Evolutionary conservation across 352 stramenopile genomes (phyloP).

Genomic region (Thalassiosira mediterranea): DNA sequence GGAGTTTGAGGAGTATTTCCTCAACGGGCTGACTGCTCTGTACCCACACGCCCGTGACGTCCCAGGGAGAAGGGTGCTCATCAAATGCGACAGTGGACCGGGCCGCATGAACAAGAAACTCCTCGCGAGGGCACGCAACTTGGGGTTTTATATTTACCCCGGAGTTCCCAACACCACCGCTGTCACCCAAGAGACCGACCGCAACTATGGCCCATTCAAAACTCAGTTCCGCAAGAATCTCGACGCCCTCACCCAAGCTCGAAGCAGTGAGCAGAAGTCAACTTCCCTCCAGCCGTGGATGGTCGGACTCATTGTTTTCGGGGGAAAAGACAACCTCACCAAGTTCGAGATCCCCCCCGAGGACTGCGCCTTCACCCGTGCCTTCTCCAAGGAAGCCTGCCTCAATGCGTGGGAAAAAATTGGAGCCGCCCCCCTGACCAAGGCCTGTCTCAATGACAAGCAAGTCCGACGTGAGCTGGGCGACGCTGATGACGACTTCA

Average conservation of each 20-base stretch:
- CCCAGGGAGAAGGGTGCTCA: slow-evolving; percentile 12
- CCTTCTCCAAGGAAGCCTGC: slow-evolving; percentile 2
- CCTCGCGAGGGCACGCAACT: background rate
- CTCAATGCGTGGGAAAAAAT: slow-evolving; percentile 17
- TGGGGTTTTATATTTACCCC: slow-evolving; percentile 38
- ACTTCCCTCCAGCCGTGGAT: slow-evolving; percentile 15
- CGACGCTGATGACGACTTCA: slow-evolving; percentile 19
- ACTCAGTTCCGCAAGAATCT: slow-evolving; percentile 13
- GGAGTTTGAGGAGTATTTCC: slow-evolving; percentile 27
- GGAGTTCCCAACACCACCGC: slow-evolving; percentile 44
- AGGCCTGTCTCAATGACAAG: background rate
- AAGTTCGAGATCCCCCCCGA: background rate
- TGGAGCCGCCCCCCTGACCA: slow-evolving; percentile 19
- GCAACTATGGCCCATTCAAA: slow-evolving; percentile 25
- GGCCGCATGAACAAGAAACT: slow-evolving; percentile 11
- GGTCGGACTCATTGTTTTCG: slow-evolving; percentile 35
- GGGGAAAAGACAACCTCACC: slow-evolving; percentile 9
- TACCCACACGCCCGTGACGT: slow-evolving; percentile 22
- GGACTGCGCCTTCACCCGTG: slow-evolving; percentile 18
- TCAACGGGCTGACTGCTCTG: slow-evolving; percentile 11
- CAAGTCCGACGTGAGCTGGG: slow-evolving; percentile 11
- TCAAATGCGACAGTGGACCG: slow-evolving; percentile 35
- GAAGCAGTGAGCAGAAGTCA: background rate
- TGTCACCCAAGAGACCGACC: slow-evolving; percentile 38
- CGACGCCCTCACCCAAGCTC: background rate